Percentiles rank a stretch among this genome's conserved stretches.
phyloP scores from a whole-genome alignment of 2,329 filamentous ascomycete species.

The Cryphonectria carpinicola region DNA sequence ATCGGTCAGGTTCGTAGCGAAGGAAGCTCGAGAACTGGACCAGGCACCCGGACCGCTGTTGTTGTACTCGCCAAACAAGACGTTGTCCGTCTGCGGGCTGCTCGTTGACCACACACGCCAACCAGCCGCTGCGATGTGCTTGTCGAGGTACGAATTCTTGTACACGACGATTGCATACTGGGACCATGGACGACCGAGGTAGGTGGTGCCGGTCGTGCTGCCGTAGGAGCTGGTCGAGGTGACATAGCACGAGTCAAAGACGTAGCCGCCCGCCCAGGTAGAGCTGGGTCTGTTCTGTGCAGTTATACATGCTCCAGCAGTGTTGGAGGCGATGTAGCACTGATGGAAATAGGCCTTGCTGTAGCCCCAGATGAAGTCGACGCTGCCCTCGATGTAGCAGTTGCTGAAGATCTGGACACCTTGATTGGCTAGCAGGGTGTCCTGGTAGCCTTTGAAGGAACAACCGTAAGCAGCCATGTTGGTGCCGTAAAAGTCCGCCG shows the following conservation, averaged over 20 bases:
- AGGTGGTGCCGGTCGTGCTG: conserved; percentile 30
- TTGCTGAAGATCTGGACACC: conserved; percentile 41
- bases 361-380: conserved; percentile 39
- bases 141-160: conserved; percentile 41
- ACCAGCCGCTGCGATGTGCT: conserved; percentile 39
- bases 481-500: conserved; percentile 41
- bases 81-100: conserved; percentile 39
- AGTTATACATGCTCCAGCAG: conserved; percentile 38
- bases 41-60: conserved; percentile 40
- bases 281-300: conserved; percentile 38
- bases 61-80: conserved; percentile 40
- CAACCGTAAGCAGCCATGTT: conserved; percentile 40
- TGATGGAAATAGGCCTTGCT: conserved; percentile 42
- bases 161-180: conserved; percentile 39
- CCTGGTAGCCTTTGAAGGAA: conserved; percentile 37
- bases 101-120: conserved; percentile 40
- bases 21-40: conserved; percentile 39
- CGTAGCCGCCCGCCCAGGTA: conserved; percentile 38
- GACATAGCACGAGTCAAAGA: conserved; percentile 38
- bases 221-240: conserved; percentile 32
- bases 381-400: conserved; percentile 39
- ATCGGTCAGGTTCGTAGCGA: conserved; percentile 41
- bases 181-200: conserved; percentile 34
- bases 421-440: conserved; percentile 37
- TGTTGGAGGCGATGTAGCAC: conserved; percentile 44